Evolutionary conservation across 1,284 basidiomycete species (phyloP).

Genomic region (Ceratobasidium sp.): DNA sequence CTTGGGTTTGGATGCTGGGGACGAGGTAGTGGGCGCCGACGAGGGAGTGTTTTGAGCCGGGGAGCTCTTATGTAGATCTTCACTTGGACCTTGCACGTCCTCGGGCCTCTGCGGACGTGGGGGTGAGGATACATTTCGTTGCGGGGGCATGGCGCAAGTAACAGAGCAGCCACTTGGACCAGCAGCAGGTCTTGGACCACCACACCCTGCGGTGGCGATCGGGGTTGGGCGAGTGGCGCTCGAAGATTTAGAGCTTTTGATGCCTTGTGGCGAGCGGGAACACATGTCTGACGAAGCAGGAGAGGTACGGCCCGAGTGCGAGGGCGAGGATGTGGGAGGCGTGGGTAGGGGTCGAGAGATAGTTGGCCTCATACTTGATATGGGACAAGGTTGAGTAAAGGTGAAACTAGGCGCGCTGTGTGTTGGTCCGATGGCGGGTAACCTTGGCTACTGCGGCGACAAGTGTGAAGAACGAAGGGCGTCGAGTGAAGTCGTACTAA

Average conservation of each 20-base stretch:
- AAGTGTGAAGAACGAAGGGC: conserved; percentile 21
- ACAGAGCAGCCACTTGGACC: conserved; percentile 18
- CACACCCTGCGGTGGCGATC: neutral
- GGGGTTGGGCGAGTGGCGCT: neutral
- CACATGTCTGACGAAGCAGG: conserved; percentile 14
- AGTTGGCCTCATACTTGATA: neutral
- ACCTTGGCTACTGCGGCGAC: conserved; percentile 23
- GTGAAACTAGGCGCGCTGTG: conserved; percentile 6
- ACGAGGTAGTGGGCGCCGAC: neutral
- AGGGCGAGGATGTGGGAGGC: conserved; percentile 4
- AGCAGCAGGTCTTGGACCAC: conserved; percentile 21
- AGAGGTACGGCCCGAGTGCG: conserved; percentile 15
- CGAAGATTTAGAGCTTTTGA: conserved; percentile 4
- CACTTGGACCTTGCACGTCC: neutral
- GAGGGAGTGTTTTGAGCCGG: neutral
- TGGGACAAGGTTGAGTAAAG: neutral
- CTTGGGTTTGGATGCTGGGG: conserved; percentile 1
- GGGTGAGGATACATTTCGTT: conserved; percentile 1
- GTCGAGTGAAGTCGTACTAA: neutral
- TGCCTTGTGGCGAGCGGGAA: neutral
- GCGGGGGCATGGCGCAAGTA: neutral
- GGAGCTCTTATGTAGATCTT: neutral
- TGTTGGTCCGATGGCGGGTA: conserved; percentile 29
- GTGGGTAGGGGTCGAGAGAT: conserved; percentile 19
- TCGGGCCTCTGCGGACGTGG: conserved; percentile 35